These are phyloP conservation scores for Gnomoniopsis smithogilvyi DNA, from an alignment of 2,329 filamentous ascomycete species.

Conservation along the genomic window DNA sequence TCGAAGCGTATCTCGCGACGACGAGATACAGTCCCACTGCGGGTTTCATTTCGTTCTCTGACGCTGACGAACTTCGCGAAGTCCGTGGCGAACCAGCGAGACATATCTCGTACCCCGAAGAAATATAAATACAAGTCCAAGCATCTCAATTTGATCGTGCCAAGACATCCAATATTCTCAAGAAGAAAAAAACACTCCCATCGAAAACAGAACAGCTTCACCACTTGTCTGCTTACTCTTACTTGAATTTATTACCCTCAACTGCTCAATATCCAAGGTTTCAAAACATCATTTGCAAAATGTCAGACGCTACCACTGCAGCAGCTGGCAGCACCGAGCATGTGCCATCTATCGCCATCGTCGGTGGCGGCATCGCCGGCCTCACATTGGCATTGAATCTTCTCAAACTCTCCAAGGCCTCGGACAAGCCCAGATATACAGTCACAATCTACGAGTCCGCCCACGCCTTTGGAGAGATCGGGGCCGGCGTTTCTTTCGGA, in stretches of 20 bases:
- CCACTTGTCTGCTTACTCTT: too few species aligned
- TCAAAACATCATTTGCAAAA: background rate
- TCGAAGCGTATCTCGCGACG: background rate
- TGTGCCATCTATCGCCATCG: constrained; percentile 42
- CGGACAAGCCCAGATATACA: constrained; percentile 1
- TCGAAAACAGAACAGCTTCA: too few species aligned
- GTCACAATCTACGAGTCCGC: constrained; percentile 54
- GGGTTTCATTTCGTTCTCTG: background rate
- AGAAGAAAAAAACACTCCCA: too few species aligned
- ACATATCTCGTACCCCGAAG: background rate
- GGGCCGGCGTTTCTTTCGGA: constrained; percentile 54
- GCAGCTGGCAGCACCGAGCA: background rate
- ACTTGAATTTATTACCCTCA: background rate
- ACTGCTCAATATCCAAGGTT: background rate
- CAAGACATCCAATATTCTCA: too few species aligned
- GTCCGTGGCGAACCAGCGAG: background rate
- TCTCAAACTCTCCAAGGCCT: constrained; percentile 25
- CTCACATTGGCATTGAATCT: constrained; percentile 43
- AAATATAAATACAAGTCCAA: too few species aligned
- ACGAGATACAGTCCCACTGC: background rate
- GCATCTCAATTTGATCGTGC: too few species aligned
- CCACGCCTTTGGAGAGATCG: constrained; percentile 52
- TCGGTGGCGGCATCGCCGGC: constrained; percentile 58
- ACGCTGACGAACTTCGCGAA: background rate
- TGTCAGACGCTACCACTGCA: background rate